phyloP scores from a whole-genome alignment of 176 grass and related monocot species.

The Oryza australiensis region DNA sequence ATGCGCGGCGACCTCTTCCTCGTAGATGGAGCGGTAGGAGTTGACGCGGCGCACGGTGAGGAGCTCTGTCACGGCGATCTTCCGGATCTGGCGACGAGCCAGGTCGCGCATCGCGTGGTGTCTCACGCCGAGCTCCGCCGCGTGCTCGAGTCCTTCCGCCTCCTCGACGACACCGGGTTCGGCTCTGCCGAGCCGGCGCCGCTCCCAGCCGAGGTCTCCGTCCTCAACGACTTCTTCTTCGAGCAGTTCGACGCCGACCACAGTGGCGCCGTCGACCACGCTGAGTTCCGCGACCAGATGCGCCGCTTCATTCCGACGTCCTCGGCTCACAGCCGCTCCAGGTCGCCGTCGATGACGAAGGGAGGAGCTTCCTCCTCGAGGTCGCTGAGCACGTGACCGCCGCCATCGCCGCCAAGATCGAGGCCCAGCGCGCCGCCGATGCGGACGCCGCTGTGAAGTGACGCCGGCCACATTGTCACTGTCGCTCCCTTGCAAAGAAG shows the following conservation, averaged over 20 bases:
- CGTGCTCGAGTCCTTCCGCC: slow-evolving; percentile 92
- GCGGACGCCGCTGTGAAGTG: slow-evolving; percentile 27
- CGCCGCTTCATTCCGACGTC: slow-evolving; percentile 84
- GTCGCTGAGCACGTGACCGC: slow-evolving; percentile 76
- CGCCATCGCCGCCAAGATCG: slow-evolving; percentile 43
- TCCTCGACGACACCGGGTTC: slow-evolving; percentile 73
- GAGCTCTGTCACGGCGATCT: too few species aligned
- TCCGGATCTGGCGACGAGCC: too few species aligned
- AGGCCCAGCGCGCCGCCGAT: slow-evolving; percentile 6
- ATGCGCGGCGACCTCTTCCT: too few species aligned
- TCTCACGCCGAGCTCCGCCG: slow-evolving; percentile 81
- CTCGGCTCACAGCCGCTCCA: too few species aligned
- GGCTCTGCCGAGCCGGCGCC: slow-evolving; percentile 39
- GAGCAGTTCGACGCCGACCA: slow-evolving; percentile 88
- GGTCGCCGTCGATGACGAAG: slow-evolving; percentile 74
- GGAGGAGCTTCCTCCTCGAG: slow-evolving; percentile 67
- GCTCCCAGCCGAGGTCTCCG: slow-evolving; percentile 60
- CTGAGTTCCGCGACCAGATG: slow-evolving; percentile 81
- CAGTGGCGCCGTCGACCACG: slow-evolving; percentile 77
- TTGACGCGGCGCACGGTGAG: too few species aligned
- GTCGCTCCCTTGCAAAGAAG: neutral
- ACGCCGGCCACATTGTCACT: neutral
- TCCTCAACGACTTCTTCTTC: slow-evolving; percentile 87
- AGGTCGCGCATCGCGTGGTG: too few species aligned
- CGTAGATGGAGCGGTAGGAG: too few species aligned